Base-by-base conservation (phyloP, 148 eudicot genomes). In the Heliosperma pusillum region DNA sequence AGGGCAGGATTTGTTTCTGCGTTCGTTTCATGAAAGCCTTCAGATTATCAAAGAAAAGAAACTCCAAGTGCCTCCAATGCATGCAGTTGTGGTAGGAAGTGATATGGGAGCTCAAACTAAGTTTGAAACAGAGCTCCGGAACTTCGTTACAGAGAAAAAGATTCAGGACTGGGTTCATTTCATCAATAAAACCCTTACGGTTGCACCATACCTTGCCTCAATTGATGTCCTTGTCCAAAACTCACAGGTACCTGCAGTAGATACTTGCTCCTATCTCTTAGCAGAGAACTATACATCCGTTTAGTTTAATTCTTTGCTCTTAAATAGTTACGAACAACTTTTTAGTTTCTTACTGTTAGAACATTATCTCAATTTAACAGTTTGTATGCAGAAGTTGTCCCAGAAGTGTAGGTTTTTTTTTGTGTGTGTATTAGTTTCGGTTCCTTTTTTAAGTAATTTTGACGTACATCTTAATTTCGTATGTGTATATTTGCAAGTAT, bases 141-240 rank as follows among this genome's bases (percentile, higher is more conserved):
- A 80, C 69, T 92, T 95, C 71, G 96, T 92, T 17, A 74, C 25
- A 4, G 83, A 77, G 77, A 95, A 95, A 72, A 95, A 87, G 79
- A 80, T 95, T 66, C 87, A 91, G 74, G 82, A 85, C 67, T 89
- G 79, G 25, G 97, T 95, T 67, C 98, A 90, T 83, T 95, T 95
- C 80, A 91, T 95, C 61, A 95, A 95, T 78, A 92, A 95, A 82
- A 90, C 97, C 44, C 81, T 95, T 79, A 90, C 89, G 10, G 97
- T 92, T 17, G 88, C 97, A 24, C 98, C 98, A 16, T 90, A 87
- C 80, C 88, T 95, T 72, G 97, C 98, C 73, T 85, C 97, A 20
- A 81, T 92, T 58, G 98, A 95, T 76, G 93, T 95, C 58, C 96
- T 95, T 52, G 96, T 95, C 27, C 98, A 95, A 79, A 95, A 95